Base-by-base conservation (phyloP, 1,139 yeast species). In the Chernovozyma aurita region DNA sequence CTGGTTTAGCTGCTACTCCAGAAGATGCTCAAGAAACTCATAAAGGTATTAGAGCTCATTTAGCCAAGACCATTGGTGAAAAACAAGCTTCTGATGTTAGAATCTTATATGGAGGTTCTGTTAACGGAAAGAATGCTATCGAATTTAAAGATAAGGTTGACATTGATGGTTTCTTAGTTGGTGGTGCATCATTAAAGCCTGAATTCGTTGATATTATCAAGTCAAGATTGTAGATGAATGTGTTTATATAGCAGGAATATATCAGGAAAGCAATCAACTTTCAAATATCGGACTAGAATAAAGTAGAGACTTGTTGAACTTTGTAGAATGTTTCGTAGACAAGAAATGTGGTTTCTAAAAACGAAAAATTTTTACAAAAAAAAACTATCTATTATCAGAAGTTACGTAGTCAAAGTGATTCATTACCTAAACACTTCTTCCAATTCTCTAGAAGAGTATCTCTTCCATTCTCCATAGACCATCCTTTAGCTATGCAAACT, bases 101-200 rank as follows among this genome's bases (percentile, higher is more conserved):
- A 77, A 92, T 92, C 78, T 76, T 94, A 64, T 92, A 92, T 77
- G 99, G 99, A 68, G 99, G 99, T 59, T 85, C 95, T 48, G 99
- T 92, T 60, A 92, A 87, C 67, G 98, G 95, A 64, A 80, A 82
- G 76, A 92, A 92, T 67, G 95, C 95, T 48, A 63, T 73, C 41
- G 80, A 92, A 49, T 90, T 94, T 78, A 86, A 83, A 73, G 94
- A 82, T 71, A 88, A 88, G 79, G 70, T 71, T 28, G 96, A 92
- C 60, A 94, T 92, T 49, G 99, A 92, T 61, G 99, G 99, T 39
- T 92, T 90, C 92, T 80, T 92, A 59, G 98, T 92, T 55, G 99
- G 99, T 61, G 99, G 99, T 73, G 99, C 98, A 61, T 86, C 95
- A 34, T 80, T 92, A 70, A 92, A 92, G 78, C 96, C 98, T 48